Conservation (phyloP, 768 basidiomycete species). For the Kwoniella dejecticola region DNA sequence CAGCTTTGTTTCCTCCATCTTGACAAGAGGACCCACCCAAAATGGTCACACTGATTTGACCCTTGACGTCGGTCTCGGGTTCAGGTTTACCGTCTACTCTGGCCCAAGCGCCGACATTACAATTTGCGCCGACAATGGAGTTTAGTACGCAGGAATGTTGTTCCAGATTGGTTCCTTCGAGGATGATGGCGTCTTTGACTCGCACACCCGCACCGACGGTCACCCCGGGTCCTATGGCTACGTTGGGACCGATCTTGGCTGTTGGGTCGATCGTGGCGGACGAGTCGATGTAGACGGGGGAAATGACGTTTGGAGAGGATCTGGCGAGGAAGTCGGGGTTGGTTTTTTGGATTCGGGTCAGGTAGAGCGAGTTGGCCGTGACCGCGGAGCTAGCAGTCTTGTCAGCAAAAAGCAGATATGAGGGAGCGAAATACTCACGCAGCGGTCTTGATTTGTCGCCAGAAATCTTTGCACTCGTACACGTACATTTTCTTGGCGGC, state of each 20-base stretch:
- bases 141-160: conserved; percentile 57
- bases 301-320: conserved; percentile 52
- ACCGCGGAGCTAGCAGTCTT: conserved; percentile 56
- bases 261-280: conserved; percentile 55
- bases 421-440: conserved; percentile 45
- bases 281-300: conserved; percentile 58
- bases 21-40: conserved; percentile 49
- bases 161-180: conserved; percentile 56
- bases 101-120: conserved; percentile 58
- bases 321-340: conserved; percentile 54
- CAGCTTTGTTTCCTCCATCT: too few species aligned
- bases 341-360: conserved; percentile 55
- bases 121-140: conserved; percentile 57
- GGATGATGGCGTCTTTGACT: conserved; percentile 57
- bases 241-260: conserved; percentile 59
- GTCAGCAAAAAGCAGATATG: background rate
- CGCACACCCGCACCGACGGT: conserved; percentile 55
- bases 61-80: conserved; percentile 49
- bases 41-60: conserved; percentile 57
- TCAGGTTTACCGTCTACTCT: conserved; percentile 57
- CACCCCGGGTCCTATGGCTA: conserved; percentile 55
- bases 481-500: conserved; percentile 57
- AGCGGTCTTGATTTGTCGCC: conserved; percentile 59
- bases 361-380: conserved; percentile 58
- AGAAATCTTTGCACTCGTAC: conserved; percentile 57